These are phyloP conservation scores for Collariella sp. DNA, from an alignment of 495 filamentous ascomycete species.

Conservation along the genomic window DNA sequence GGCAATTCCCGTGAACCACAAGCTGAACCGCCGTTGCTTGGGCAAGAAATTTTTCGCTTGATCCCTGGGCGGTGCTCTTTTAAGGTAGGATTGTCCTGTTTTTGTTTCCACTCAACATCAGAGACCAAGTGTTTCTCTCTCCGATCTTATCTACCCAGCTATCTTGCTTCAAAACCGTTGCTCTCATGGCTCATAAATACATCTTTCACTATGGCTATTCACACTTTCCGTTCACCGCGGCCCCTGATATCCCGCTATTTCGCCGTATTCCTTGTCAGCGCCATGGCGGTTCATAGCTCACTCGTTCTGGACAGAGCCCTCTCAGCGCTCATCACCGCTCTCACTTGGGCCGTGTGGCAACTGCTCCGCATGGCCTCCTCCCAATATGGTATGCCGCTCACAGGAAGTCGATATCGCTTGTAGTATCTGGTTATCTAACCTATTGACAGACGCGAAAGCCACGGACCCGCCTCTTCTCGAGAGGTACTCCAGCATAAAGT, in stretches of 20 bases:
- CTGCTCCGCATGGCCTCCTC: conserved; percentile 5
- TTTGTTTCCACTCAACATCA: too few species aligned
- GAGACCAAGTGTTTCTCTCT: neutral
- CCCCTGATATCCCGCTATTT: neutral
- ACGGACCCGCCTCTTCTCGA: conserved; percentile 70
- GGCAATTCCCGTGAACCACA: neutral
- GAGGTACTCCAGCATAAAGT: conserved; percentile 62
- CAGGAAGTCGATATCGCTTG: neutral
- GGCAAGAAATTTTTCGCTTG: neutral
- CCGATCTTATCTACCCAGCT: neutral
- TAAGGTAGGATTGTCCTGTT: neutral
- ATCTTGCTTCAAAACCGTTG: neutral
- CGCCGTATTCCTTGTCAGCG: neutral
- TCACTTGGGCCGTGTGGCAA: neutral
- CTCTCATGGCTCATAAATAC: too few species aligned
- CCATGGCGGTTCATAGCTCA: neutral
- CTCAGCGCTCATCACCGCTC: neutral
- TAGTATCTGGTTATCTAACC: neutral
- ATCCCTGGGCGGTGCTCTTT: neutral
- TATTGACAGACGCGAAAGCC: conserved; percentile 23
- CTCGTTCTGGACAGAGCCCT: neutral
- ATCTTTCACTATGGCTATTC: neutral
- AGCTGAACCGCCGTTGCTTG: neutral
- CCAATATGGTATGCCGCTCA: neutral
- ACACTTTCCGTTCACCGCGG: neutral